Conservation (phyloP, 345 rosid species). For the Gossypium mustelinum region DNA sequence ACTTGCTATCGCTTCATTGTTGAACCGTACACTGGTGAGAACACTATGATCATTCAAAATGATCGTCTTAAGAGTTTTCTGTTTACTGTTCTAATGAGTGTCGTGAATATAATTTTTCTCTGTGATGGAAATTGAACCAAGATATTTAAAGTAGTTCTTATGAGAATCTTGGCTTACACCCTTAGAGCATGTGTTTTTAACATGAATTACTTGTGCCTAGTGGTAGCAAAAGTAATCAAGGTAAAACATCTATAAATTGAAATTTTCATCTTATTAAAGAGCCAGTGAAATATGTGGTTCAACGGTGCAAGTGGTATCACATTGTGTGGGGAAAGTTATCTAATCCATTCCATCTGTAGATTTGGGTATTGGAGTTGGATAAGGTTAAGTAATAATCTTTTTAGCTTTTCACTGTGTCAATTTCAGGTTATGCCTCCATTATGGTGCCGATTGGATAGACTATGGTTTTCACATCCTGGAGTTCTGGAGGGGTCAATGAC, state of each 20-base stretch:
- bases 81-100: not conserved
- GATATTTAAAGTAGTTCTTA: not conserved
- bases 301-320: not conserved
- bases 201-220: not conserved
- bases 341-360: slow-evolving; percentile 1
- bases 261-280: not conserved
- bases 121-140: not conserved
- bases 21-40: slow-evolving; percentile 91
- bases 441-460: slow-evolving; percentile 98
- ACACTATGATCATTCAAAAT: slow-evolving; percentile 5
- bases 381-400: not conserved
- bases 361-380: not conserved
- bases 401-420: slow-evolving; percentile 6
- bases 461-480: slow-evolving; percentile 99
- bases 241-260: not conserved
- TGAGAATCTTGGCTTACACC: not conserved
- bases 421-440: slow-evolving; percentile 92
- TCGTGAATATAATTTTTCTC: not conserved
- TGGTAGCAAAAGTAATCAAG: not conserved
- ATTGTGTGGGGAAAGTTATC: not conserved
- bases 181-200: not conserved
- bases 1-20: slow-evolving; percentile 74
- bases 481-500: slow-evolving; percentile 81
- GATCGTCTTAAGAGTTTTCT: not conserved
- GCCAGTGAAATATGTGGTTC: not conserved